Evolutionary conservation across 768 basidiomycete species (phyloP), one percentile per base, ranked within the genome.

Genomic region (Boletus rubroflammeus): DNA sequence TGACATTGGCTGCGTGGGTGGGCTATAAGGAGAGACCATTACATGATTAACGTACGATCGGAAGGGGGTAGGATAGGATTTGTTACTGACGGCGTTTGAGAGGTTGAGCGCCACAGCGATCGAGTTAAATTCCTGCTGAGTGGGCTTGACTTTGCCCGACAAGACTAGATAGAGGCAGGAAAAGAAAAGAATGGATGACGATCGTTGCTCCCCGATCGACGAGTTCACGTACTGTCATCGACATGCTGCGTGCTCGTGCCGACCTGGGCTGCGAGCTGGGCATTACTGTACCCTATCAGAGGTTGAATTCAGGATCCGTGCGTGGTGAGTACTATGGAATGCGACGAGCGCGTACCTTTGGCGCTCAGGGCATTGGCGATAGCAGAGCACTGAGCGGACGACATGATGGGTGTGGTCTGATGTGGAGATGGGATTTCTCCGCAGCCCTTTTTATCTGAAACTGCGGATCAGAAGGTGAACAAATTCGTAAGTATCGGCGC

Each of bases 351-450:
- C 55, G n/a, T 53, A 86, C 86, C 81, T 57, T 76, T 72, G 61
- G 64, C 72, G 1, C 61, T 48, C 72, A 81, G 75, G 13, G 84
- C 85, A 28, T 71, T 71, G 58, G 73, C 73, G 61, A 89, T 73
- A 44, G 84, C 85, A 60, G 76, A 60, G 70, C 87, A 88, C 65
- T 76, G 78, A 10, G 51, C 7, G 3, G 45, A 19, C 26, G 43
- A 23, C 42, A 79, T 71, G 77, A 80, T 83, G 52, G 54, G 28
- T 25, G 39, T 67, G 47, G 45, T 53, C 6, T 45, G 42, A 34
- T 43, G 36, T 41, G 26, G 38, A 21, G 36, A 41, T 51, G 25
- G 3, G 49, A 29, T 21, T 19, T 32, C 13, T 32, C 7, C 28
- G n/a, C 9, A 39, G 17, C 41, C 15, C 56, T 34, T 65, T 45